Percentiles rank a stretch among this genome's conserved stretches.
Conservation (phyloP, 768 basidiomycete genomes). For the Multifurca ochricompacta region DNA sequence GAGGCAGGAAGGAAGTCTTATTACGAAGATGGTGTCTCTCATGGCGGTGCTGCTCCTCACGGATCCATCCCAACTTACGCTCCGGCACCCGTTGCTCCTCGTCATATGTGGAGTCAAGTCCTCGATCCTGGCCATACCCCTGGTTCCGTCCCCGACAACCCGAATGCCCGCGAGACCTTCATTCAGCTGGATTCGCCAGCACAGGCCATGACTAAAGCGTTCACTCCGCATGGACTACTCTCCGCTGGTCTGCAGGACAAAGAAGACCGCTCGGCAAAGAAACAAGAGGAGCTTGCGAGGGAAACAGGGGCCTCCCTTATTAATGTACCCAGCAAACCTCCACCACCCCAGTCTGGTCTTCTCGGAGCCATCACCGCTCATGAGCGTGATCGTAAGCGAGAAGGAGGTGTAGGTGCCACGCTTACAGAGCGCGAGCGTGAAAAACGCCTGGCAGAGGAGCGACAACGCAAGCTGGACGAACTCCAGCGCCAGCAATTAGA, state of each 20-base stretch:
- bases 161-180: constrained; percentile 43
- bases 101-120: constrained; percentile 83
- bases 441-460: constrained; percentile 82
- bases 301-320: constrained; percentile 88
- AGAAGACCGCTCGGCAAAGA: constrained; percentile 90
- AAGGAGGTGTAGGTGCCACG: constrained; percentile 91
- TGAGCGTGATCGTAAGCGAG: constrained; percentile 88
- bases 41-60: background rate
- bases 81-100: constrained; percentile 40
- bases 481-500: constrained; percentile 84
- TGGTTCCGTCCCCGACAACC: constrained; percentile 32
- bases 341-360: constrained; percentile 89
- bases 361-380: constrained; percentile 95
- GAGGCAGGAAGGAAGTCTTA: constrained; percentile 46
- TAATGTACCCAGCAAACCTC: constrained; percentile 93
- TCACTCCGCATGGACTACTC: constrained; percentile 88
- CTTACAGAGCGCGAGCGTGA: constrained; percentile 95
- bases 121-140: constrained; percentile 59
- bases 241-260: constrained; percentile 94
- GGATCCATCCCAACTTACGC: constrained; percentile 17
- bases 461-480: constrained; percentile 89
- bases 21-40: constrained; percentile 39
- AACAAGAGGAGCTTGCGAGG: constrained; percentile 88
- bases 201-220: constrained; percentile 83
- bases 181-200: constrained; percentile 68